These are phyloP conservation scores for Fusarium abutilonis DNA, from an alignment of 2,329 filamentous ascomycete species.

Conservation along the genomic window DNA sequence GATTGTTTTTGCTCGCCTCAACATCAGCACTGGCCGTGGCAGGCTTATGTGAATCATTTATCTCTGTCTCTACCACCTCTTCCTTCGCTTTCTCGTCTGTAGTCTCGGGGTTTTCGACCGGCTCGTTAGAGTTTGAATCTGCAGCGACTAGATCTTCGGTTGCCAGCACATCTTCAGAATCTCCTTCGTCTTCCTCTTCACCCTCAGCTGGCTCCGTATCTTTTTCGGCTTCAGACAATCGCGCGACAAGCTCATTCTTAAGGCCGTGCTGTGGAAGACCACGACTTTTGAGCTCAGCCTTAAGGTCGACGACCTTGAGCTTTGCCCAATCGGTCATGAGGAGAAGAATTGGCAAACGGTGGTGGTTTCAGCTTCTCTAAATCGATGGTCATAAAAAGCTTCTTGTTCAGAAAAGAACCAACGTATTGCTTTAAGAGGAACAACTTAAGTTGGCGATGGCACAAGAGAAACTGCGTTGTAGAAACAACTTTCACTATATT, in stretches of 20 bases:
- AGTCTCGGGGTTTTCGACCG: constrained; percentile 14
- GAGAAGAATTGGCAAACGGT: constrained; percentile 25
- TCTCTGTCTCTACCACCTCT: constrained; percentile 1
- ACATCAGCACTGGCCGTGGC: constrained; percentile 1
- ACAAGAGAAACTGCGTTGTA: constrained; percentile 8
- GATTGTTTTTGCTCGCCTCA: constrained; percentile 6
- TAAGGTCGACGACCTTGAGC: constrained; percentile 79
- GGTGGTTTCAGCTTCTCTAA: constrained; percentile 6
- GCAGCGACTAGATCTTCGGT: constrained; percentile 3
- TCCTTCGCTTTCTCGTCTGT: constrained; percentile 10
- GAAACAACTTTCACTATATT: constrained; percentile 19
- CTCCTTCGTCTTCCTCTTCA: neutral
- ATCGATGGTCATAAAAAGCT: neutral
- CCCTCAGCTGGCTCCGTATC: constrained; percentile 11
- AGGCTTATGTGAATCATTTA: neutral
- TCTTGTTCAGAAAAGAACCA: too few relatives aligned
- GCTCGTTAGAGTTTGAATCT: constrained; percentile 4
- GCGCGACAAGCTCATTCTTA: constrained; percentile 76
- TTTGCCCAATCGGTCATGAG: constrained; percentile 64
- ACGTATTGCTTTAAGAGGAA: neutral
- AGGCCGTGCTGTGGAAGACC: constrained; percentile 75
- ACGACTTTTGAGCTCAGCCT: constrained; percentile 76
- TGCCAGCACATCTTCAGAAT: constrained; percentile 15
- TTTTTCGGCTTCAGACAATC: constrained; percentile 56
- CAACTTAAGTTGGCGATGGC: neutral